Conservation (phyloP, 2,329 filamentous ascomycete genomes). For the Alternaria dauci region DNA sequence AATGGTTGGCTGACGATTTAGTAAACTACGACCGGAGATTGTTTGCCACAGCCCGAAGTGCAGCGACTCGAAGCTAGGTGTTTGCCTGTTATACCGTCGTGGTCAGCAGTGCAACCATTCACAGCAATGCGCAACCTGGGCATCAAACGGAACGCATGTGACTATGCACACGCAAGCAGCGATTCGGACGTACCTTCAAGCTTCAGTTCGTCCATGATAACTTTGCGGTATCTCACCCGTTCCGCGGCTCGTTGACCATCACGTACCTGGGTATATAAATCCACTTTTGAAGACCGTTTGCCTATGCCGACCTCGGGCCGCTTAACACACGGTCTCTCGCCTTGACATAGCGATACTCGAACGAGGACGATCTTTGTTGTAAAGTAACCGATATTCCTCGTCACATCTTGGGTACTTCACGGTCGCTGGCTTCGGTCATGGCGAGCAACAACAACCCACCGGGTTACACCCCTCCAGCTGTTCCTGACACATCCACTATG, state of each 20-base stretch:
- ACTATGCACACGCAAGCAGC: neutral
- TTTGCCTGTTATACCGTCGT: constrained; percentile 1
- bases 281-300: neutral
- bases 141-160: neutral
- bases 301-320: neutral
- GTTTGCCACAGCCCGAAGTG: constrained; percentile 20
- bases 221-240: neutral
- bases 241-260: neutral
- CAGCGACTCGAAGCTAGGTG: constrained; percentile 15
- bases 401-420: neutral
- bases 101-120: neutral
- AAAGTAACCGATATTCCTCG: neutral
- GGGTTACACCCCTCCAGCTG: neutral
- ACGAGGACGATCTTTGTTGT: neutral
- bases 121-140: constrained; percentile 16
- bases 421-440: neutral
- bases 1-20: neutral
- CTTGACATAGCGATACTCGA: neutral
- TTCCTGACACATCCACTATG: neutral
- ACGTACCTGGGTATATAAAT: neutral
- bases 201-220: neutral
- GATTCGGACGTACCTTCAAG: neutral
- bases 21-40: neutral
- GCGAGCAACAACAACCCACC: neutral
- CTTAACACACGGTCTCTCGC: neutral